Percentiles rank a stretch among this genome's conserved stretches.
Conservation (phyloP, 2,329 filamentous ascomycete species). For the Talaromyces sp. region DNA sequence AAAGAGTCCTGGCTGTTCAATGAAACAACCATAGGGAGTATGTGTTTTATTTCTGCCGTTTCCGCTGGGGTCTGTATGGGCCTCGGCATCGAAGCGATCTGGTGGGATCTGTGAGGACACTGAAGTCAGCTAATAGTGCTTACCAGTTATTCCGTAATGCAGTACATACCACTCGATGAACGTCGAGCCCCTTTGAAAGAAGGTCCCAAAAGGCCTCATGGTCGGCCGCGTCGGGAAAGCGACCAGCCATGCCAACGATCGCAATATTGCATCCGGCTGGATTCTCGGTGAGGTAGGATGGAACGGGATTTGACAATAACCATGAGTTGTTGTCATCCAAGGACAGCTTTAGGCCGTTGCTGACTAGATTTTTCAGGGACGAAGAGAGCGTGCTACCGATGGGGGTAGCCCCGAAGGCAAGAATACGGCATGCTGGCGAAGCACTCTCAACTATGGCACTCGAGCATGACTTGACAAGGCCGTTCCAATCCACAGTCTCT, state of each 20-base stretch:
- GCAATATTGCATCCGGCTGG: slow-evolving; percentile 61
- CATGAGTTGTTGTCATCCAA: background rate
- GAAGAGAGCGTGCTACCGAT: background rate
- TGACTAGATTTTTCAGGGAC: background rate
- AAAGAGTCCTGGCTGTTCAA: slow-evolving; percentile 34
- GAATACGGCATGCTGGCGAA: background rate
- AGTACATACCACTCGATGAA: slow-evolving; percentile 47
- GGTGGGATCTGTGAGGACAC: slow-evolving; percentile 43
- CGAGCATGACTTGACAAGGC: background rate
- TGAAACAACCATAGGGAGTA: slow-evolving; percentile 31
- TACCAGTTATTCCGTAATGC: background rate
- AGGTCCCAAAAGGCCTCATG: slow-evolving; percentile 71
- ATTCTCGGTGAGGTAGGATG: background rate
- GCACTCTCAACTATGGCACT: background rate
- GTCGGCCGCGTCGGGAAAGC: slow-evolving; percentile 68
- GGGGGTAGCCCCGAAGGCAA: background rate
- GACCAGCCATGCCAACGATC: slow-evolving; percentile 42
- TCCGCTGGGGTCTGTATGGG: slow-evolving; percentile 29
- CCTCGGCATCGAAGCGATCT: slow-evolving; percentile 29
- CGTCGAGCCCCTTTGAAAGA: slow-evolving; percentile 68
- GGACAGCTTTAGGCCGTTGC: background rate
- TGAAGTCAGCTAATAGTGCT: background rate
- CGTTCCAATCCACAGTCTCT: background rate
- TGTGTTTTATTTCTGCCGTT: slow-evolving; percentile 27
- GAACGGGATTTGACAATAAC: background rate